Base-by-base conservation (phyloP, 495 filamentous ascomycete genomes). In the Bathelium albidoporum region DNA sequence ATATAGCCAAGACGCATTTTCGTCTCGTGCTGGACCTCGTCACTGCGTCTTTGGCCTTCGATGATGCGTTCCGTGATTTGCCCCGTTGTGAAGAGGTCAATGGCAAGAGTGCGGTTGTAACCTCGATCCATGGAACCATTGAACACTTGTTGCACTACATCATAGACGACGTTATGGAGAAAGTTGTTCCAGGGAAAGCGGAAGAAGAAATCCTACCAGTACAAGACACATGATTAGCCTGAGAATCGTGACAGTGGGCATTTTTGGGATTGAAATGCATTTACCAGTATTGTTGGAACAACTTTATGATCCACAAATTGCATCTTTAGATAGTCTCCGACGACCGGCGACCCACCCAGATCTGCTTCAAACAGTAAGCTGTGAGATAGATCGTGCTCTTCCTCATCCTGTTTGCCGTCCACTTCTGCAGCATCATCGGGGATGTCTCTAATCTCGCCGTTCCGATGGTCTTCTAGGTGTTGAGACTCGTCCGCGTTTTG, bases 111-210 rank as follows among this genome's bases (percentile, higher is more conserved):
- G 9, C 90, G 87, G 75, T 99, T 99, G 73, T 86, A 97, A 16
- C 94, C 91, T 60, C 91, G 87, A 66, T 97, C 92, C 89, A 99
- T 96, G 14, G 89, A 89, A 0, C 95, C 94, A 71, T 99, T 99
- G 76, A 99, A 98, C 0, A 99, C 95, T 77, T 99, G 94, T 73
- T 99, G 94, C 14, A 99, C 88, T 66, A 99, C 91, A 73, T 99
- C 94, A 73, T 99, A 99, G 28, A 99, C 94, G 49, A 99, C 94
- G 75, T 99, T 99, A 74, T 99, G 94, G 26, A 99, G 83, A 71
- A 99, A 99, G 74, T 99, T 99, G 72, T 99, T 99, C 94, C 94
- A 99, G 2, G 94, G 95, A 73, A 97, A 97, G 61, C 85, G 86
- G 80, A 97, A 99, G 78, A 99, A 99, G 78, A 98, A 97, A 62